Percentiles rank a stretch among this genome's conserved stretches.
Conservation (phyloP, 441 rosid species). For the Jatropha multifida region DNA sequence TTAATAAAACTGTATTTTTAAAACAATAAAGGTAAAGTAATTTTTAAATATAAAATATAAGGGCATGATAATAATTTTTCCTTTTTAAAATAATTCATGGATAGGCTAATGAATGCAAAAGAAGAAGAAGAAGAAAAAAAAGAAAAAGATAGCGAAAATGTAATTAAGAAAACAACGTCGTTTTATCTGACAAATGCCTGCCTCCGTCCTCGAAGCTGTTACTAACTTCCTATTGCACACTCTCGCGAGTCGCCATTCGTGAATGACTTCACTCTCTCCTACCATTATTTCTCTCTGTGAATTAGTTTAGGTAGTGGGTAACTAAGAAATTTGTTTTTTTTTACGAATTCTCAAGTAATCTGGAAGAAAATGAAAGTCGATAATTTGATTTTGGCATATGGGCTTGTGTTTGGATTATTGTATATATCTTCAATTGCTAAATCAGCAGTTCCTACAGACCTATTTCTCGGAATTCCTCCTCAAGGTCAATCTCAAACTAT, state of each 20-base stretch:
- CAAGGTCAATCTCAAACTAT: conserved; percentile 21
- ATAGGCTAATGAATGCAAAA: too few relatives aligned
- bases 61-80: too few relatives aligned
- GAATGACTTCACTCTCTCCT: background rate
- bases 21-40: too few relatives aligned
- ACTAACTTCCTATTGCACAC: background rate
- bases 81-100: too few relatives aligned
- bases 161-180: background rate
- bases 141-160: too few relatives aligned
- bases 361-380: conserved; percentile 17
- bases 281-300: too few relatives aligned
- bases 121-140: too few relatives aligned
- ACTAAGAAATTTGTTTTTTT: background rate
- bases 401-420: conserved; percentile 22
- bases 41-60: too few relatives aligned
- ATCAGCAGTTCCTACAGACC: conserved; percentile 53
- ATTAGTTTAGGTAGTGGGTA: background rate
- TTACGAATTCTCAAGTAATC: background rate
- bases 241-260: background rate
- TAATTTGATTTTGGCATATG: background rate
- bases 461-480: conserved; percentile 37
- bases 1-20: too few relatives aligned
- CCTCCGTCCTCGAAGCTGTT: too few relatives aligned
- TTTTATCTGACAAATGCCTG: background rate
- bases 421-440: conserved; percentile 32